A percentile compares a stretch with the other conserved stretches of the same genome.
Conservation (phyloP, 768 basidiomycete genomes). For the Amanita jacksonii region DNA sequence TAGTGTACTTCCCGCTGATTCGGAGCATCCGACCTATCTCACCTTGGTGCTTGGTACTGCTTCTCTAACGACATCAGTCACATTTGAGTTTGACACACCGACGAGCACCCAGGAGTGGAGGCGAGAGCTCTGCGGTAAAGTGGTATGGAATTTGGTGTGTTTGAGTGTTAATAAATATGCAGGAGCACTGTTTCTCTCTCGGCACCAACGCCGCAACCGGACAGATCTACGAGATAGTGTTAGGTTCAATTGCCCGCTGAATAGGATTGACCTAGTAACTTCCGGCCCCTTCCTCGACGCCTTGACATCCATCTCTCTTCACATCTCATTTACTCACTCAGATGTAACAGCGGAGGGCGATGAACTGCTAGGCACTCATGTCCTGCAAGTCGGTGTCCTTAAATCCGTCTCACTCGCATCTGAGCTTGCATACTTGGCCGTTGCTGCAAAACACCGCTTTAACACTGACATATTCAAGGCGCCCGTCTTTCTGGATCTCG, state of each 20-base stretch:
- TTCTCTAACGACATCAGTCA: constrained; percentile 16
- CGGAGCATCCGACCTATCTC: constrained; percentile 34
- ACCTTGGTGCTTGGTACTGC: constrained; percentile 24
- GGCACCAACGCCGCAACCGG: constrained; percentile 30
- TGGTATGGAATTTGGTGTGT: not conserved
- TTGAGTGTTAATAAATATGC: not conserved
- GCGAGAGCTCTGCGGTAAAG: constrained; percentile 33
- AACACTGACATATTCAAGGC: constrained; percentile 11
- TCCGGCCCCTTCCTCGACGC: constrained; percentile 18
- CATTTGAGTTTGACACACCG: constrained; percentile 47
- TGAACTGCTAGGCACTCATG: constrained; percentile 15
- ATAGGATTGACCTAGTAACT: constrained; percentile 22
- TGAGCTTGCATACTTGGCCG: constrained; percentile 18
- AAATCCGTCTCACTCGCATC: constrained; percentile 17
- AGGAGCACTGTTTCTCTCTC: constrained; percentile 38
- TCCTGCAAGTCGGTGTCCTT: constrained; percentile 24
- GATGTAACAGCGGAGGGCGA: constrained; percentile 15
- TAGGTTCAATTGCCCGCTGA: constrained; percentile 36
- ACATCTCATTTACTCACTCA: constrained; percentile 14
- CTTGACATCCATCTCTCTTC: constrained; percentile 18
- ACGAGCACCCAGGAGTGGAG: constrained; percentile 44
- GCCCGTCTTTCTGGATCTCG: constrained; percentile 31
- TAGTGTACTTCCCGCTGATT: constrained; percentile 33
- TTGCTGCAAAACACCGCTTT: constrained; percentile 19
- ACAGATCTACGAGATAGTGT: constrained; percentile 28